phyloP scores from a whole-genome alignment of 2,329 filamentous ascomycete genomes.

The Fusarium albidum region DNA sequence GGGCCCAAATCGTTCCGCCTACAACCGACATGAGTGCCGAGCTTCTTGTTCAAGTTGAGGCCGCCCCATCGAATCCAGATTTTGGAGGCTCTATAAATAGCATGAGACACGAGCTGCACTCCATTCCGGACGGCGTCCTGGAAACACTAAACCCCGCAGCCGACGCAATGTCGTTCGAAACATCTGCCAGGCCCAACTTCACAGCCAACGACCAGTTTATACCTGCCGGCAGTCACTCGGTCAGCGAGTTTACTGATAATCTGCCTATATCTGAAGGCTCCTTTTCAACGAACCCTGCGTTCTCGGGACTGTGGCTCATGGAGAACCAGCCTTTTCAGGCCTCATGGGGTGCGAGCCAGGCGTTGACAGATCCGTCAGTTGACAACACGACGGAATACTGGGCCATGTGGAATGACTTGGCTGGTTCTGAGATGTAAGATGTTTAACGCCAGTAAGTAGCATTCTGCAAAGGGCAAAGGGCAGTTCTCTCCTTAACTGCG shows the following conservation, averaged over 20 bases:
- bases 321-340: not conserved
- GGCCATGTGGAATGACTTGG: not conserved
- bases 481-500: too few species aligned
- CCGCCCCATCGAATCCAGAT: not conserved
- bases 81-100: slow-evolving; percentile 1
- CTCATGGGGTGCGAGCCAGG: not conserved
- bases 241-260: slow-evolving; percentile 3
- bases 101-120: slow-evolving; percentile 6
- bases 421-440: not conserved
- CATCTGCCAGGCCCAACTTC: not conserved
- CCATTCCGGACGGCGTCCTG: not conserved
- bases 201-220: not conserved
- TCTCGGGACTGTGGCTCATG: not conserved
- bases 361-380: not conserved
- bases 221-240: not conserved
- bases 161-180: not conserved
- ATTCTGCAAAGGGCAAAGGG: too few species aligned
- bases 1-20: not conserved
- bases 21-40: not conserved
- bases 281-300: not conserved
- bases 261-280: not conserved
- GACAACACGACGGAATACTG: slow-evolving; percentile 1
- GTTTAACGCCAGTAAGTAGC: too few species aligned
- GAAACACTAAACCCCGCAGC: not conserved
- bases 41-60: not conserved